Base-by-base conservation (phyloP, 768 basidiomycete species). In the Sarcodon sp. region DNA sequence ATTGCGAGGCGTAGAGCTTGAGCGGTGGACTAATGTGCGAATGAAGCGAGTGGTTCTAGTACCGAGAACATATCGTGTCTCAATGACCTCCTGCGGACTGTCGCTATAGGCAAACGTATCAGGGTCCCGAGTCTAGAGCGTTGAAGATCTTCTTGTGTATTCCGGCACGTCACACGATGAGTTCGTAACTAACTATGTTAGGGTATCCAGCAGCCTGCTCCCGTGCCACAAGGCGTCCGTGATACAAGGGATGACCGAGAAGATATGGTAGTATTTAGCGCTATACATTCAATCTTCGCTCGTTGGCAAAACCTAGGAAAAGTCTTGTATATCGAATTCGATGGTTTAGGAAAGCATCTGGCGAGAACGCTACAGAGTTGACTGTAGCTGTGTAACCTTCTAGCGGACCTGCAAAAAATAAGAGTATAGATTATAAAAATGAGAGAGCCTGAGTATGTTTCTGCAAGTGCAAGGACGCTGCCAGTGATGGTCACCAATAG, bases 321-420 rank as follows among this genome's bases (percentile, higher is more conserved):
- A 60, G 67, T 73, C n/a, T 79, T 82, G 51, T 89, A 81, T 55
- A 59, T 88, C 9, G 69, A 72, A 39, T 68, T 88, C 2, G 71
- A 75, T 32, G 83, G 82, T 6, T 50, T 65, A 11, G 84, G 83
- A 0, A 69, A 67, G 55, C n/a, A n/a, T n/a, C n/a, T n/a, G n/a
- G n/a, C n/a, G n/a, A n/a, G n/a, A n/a, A n/a, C n/a, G n/a, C n/a
- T n/a, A n/a, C n/a, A n/a, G n/a, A n/a, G n/a, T n/a, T n/a, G n/a
- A n/a, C n/a, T n/a, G n/a, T n/a, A n/a, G n/a, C n/a, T n/a, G n/a
- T n/a, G n/a, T n/a, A n/a, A n/a, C n/a, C n/a, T n/a, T n/a, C n/a
- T n/a, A n/a, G n/a, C n/a, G n/a, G n/a, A n/a, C n/a, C n/a, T n/a
- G n/a, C n/a, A n/a, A n/a, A n/a, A n/a, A n/a, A 27, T 27, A 4